Conservation (phyloP, 148 eudicot genomes). For the Rhododendron mucronatum region DNA sequence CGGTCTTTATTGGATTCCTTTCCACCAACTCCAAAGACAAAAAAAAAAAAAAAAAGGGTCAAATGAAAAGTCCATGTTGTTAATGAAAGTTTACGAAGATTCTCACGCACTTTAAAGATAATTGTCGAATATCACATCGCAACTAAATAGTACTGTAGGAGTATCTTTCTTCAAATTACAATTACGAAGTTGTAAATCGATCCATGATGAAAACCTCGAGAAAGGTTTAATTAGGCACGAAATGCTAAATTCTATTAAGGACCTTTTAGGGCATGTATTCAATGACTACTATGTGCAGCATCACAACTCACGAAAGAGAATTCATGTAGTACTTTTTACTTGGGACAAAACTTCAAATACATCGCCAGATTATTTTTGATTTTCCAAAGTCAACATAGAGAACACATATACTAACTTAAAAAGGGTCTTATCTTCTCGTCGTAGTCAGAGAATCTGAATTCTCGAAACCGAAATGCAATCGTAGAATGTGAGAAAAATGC, state of each 20-base stretch:
- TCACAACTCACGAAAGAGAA: no score
- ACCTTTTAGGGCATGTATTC: no score
- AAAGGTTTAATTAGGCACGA: no score
- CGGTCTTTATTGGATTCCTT: conserved; percentile 7
- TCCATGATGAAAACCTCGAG: not conserved
- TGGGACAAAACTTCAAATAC: not conserved
- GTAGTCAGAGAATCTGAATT: not conserved
- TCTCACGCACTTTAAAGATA: not conserved
- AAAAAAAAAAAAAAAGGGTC: not conserved
- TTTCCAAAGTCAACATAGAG: not conserved
- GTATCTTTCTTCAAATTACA: not conserved
- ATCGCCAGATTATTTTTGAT: no score
- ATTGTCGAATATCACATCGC: not conserved
- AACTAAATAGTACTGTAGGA: no score
- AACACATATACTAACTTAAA: not conserved
- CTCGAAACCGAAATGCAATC: not conserved
- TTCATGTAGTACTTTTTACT: no score
- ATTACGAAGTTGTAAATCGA: not conserved
- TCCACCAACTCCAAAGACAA: not conserved
- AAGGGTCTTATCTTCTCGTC: not conserved
- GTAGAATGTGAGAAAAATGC: not conserved
- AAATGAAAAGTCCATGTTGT: not conserved
- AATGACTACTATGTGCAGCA: no score
- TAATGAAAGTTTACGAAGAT: not conserved
- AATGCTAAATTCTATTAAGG: no score